Percentiles rank a stretch among this genome's conserved stretches.
Conservation (phyloP, 148 eudicot genomes). For the Bassia scoparia region DNA sequence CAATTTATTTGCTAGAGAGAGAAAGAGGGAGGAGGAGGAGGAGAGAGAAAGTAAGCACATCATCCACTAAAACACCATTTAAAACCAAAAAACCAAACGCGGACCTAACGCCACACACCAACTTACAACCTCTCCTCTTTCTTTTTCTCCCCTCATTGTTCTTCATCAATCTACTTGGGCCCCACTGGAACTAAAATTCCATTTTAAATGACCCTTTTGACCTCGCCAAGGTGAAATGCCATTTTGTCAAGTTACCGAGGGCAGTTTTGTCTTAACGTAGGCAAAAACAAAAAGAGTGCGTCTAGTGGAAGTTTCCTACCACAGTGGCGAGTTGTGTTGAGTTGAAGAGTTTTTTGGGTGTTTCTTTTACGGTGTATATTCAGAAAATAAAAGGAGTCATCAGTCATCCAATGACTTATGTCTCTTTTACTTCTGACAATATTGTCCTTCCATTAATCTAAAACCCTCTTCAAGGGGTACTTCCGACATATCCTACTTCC, state of each 20-base stretch:
- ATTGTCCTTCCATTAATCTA: neutral
- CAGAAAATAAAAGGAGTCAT: neutral
- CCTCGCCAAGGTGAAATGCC: neutral
- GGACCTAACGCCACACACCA: slow-evolving; percentile 31
- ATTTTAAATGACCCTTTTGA: too few species aligned
- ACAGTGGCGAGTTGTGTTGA: neutral
- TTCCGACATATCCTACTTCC: slow-evolving; percentile 11
- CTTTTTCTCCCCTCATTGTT: neutral
- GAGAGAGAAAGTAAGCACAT: slow-evolving; percentile 14
- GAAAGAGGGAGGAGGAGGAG: neutral
- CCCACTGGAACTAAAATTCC: slow-evolving; percentile 13
- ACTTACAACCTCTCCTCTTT: slow-evolving; percentile 9
- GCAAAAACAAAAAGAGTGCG: slow-evolving; percentile 14
- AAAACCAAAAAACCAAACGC: slow-evolving; percentile 23
- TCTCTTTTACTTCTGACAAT: slow-evolving; percentile 24
- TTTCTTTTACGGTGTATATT: neutral
- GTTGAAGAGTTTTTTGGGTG: neutral
- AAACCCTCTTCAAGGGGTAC: slow-evolving; percentile 11
- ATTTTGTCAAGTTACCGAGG: slow-evolving; percentile 6
- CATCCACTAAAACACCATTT: neutral
- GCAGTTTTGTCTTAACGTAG: neutral
- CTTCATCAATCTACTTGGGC: neutral
- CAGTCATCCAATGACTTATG: slow-evolving; percentile 5
- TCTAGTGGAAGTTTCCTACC: slow-evolving; percentile 25
- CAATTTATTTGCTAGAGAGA: neutral